A percentile compares a stretch with the other conserved stretches of the same genome.
These are phyloP conservation scores for Aspergillus quadricinctus DNA, from an alignment of 2,329 filamentous ascomycete species.

Conservation along the genomic window DNA sequence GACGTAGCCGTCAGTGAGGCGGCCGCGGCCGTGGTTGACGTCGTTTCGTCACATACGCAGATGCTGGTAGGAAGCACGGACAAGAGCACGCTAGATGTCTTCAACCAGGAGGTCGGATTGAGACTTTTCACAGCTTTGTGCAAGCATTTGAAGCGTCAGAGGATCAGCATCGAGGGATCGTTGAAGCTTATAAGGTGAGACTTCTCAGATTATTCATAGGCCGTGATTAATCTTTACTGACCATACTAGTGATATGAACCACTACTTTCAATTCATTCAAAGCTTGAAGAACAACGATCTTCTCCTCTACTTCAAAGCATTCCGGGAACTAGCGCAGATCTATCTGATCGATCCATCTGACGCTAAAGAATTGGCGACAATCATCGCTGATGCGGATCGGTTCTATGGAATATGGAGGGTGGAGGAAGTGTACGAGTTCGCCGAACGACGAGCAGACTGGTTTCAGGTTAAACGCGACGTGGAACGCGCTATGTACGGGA, in stretches of 20 bases:
- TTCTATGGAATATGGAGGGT: slow-evolving; percentile 91
- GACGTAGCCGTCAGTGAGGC: slow-evolving; percentile 67
- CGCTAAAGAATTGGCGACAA: slow-evolving; percentile 88
- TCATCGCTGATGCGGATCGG: slow-evolving; percentile 86
- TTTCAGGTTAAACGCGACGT: slow-evolving; percentile 83
- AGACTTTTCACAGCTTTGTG: slow-evolving; percentile 87
- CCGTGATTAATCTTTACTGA: slow-evolving; percentile 2
- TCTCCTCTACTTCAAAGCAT: slow-evolving; percentile 82
- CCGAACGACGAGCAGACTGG: slow-evolving; percentile 91
- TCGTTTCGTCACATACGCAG: slow-evolving; percentile 81
- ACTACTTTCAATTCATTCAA: slow-evolving; percentile 81
- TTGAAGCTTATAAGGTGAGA: slow-evolving; percentile 74
- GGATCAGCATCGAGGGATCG: slow-evolving; percentile 82
- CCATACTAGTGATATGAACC: slow-evolving; percentile 74
- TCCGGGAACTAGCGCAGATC: slow-evolving; percentile 90
- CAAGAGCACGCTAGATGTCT: slow-evolving; percentile 96
- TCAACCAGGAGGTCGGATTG: slow-evolving; percentile 94
- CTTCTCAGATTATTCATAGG: background rate
- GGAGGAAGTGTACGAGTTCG: slow-evolving; percentile 97
- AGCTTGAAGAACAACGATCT: slow-evolving; percentile 79
- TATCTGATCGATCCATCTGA: slow-evolving; percentile 84
- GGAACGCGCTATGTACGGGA: slow-evolving; percentile 94
- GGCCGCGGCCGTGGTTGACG: slow-evolving; percentile 73
- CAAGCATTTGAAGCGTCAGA: slow-evolving; percentile 96
- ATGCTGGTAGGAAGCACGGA: slow-evolving; percentile 95